These are phyloP conservation scores for Lasiodiplodia theobromae DNA, from an alignment of 2,329 filamentous ascomycete species.

Conservation along the genomic window DNA sequence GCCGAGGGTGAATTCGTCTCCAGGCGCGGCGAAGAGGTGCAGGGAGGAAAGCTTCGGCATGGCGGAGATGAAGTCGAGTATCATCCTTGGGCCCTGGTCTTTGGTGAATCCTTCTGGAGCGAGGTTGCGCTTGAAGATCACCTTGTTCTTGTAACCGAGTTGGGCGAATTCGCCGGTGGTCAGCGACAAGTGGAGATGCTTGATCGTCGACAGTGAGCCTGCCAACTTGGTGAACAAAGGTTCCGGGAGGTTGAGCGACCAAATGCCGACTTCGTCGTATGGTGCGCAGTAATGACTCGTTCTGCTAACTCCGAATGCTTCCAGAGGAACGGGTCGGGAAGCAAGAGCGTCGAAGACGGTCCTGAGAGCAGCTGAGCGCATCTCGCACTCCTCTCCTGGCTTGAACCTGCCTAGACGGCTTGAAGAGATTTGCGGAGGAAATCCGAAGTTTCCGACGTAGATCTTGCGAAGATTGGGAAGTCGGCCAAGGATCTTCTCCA, in stretches of 20 bases:
- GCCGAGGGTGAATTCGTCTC: neutral
- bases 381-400: neutral
- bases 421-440: too few species aligned
- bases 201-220: neutral
- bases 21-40: neutral
- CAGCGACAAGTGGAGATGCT: neutral
- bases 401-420: too few species aligned
- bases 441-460: neutral
- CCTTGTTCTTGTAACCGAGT: too few species aligned
- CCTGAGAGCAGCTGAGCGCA: neutral
- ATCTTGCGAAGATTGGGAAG: neutral
- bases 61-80: neutral
- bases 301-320: too few species aligned
- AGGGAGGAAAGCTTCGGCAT: neutral
- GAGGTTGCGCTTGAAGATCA: neutral
- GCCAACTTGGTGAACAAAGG: neutral
- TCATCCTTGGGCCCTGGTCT: neutral
- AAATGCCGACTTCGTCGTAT: neutral
- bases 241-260: neutral
- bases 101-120: neutral
- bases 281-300: neutral
- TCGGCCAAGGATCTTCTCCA: neutral
- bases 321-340: neutral
- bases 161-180: neutral
- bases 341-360: neutral